phyloP scores from a whole-genome alignment of 805 yeast species.

The Tetrapisispora nanseiensis region DNA sequence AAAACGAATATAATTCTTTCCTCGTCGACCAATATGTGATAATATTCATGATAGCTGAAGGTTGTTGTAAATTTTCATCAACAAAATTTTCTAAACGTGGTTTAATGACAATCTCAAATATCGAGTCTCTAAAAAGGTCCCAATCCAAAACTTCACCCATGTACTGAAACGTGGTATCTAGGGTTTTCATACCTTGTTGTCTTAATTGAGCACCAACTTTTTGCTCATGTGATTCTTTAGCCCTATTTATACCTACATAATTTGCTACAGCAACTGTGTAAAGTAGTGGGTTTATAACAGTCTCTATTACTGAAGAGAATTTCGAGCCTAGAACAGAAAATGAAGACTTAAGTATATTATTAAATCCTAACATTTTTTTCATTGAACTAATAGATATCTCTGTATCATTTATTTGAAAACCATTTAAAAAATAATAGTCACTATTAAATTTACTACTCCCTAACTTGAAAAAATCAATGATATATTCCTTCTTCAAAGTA shows the following conservation, averaged over 20 bases:
- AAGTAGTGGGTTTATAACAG: constrained; percentile 48
- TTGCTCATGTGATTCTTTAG: constrained; percentile 17
- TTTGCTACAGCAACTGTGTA: constrained; percentile 43
- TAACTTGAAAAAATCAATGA: constrained; percentile 50
- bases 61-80: constrained; percentile 70
- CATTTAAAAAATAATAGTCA: constrained; percentile 28
- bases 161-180: constrained; percentile 45
- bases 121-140: constrained; percentile 39
- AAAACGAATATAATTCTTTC: constrained; percentile 38
- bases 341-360: constrained; percentile 32
- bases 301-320: constrained; percentile 38
- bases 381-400: constrained; percentile 29
- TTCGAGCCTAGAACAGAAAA: constrained; percentile 45
- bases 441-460: constrained; percentile 48
- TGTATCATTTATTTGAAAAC: constrained; percentile 13
- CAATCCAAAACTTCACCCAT: constrained; percentile 48
- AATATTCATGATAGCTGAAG: constrained; percentile 64
- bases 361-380: constrained; percentile 53
- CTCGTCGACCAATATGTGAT: constrained; percentile 49
- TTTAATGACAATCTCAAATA: constrained; percentile 44
- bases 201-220: constrained; percentile 53
- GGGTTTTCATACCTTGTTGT: constrained; percentile 55
- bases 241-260: constrained; percentile 12
- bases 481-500: constrained; percentile 41
- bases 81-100: constrained; percentile 65